Conservation (phyloP, 768 basidiomycete genomes). For the Hortiboletus flavorubellus region DNA sequence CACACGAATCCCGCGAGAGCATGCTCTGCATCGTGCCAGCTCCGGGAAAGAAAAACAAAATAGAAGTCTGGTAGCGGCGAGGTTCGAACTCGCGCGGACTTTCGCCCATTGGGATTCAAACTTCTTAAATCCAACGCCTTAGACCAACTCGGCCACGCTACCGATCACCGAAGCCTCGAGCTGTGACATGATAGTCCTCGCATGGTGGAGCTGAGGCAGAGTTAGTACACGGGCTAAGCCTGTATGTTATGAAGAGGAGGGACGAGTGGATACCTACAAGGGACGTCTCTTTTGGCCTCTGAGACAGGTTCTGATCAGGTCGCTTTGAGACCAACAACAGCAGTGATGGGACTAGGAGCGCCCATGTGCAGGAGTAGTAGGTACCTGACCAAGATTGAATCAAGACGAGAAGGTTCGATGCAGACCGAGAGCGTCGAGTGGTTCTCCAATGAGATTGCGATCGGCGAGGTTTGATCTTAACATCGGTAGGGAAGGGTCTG, state of each 20-base stretch:
- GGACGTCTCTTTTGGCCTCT: no score
- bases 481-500: neutral
- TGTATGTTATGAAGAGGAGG: no score
- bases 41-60: slow-evolving; percentile 7
- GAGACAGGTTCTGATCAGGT: no score
- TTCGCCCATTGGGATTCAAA: slow-evolving; percentile 79
- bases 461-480: neutral
- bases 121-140: slow-evolving; percentile 87
- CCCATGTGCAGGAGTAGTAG: no score
- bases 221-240: no score
- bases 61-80: slow-evolving; percentile 65
- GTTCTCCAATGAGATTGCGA: neutral
- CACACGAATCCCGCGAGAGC: neutral
- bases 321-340: neutral
- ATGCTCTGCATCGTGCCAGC: neutral
- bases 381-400: neutral
- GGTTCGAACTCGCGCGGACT: slow-evolving; percentile 90
- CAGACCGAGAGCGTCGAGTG: neutral
- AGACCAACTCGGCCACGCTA: slow-evolving; percentile 87
- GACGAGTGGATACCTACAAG: no score
- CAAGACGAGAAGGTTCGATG: neutral
- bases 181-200: neutral
- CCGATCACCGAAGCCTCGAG: slow-evolving; percentile 26
- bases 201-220: no score
- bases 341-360: no score